phyloP scores from a whole-genome alignment of 371 early-diverging fungal genomes.

The Mucor indicus region DNA sequence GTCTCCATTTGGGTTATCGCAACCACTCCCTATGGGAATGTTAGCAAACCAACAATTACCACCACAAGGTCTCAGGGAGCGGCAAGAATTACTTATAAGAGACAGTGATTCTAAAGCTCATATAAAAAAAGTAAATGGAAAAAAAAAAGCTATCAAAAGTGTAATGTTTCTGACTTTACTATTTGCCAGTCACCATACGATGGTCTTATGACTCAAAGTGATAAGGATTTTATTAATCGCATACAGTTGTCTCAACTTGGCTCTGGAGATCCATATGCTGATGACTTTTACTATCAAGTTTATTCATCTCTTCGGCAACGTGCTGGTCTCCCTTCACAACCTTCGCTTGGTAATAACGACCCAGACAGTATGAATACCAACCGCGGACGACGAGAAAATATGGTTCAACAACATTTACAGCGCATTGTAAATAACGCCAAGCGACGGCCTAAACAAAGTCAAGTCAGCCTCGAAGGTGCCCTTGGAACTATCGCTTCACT shows the following conservation, averaged over 20 bases:
- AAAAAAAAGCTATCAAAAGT: too few relatives aligned
- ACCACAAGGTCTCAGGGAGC: conserved; percentile 48
- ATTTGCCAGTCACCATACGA: conserved; percentile 70
- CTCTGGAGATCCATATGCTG: conserved; percentile 84
- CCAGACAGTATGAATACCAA: too few relatives aligned
- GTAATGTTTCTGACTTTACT: neutral
- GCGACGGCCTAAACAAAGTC: conserved; percentile 77
- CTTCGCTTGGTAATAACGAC: too few relatives aligned
- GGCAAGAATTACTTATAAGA: too few relatives aligned
- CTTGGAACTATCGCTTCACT: conserved; percentile 88
- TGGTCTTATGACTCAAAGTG: conserved; percentile 88
- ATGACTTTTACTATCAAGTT: conserved; percentile 94
- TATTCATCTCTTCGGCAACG: conserved; percentile 74
- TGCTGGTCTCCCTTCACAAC: conserved; percentile 41
- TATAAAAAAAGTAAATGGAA: too few relatives aligned
- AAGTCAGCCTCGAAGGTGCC: conserved; percentile 87
- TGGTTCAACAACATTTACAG: conserved; percentile 80
- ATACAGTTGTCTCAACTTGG: conserved; percentile 93
- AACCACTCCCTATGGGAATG: conserved; percentile 22
- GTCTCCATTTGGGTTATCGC: conserved; percentile 19
- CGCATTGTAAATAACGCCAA: conserved; percentile 89
- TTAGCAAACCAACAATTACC: conserved; percentile 25
- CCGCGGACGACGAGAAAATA: conserved; percentile 41
- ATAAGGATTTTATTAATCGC: conserved; percentile 88
- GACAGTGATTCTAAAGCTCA: too few relatives aligned